These are phyloP conservation scores for Calophaca sinica DNA, from an alignment of 306 rosid genomes.

Conservation along the genomic window DNA sequence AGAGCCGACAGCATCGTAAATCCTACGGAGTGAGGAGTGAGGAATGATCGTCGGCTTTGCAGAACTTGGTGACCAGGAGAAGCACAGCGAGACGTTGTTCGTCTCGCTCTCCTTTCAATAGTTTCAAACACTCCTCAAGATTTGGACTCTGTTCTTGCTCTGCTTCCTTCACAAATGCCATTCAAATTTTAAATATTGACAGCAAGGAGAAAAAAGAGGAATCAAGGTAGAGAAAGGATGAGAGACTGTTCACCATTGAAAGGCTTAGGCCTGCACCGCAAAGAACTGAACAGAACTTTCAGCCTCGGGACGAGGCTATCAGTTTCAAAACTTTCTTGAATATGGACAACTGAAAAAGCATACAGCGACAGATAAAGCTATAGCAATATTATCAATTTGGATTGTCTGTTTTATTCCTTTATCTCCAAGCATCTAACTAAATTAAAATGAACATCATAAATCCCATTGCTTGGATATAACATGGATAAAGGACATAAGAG, in stretches of 20 bases:
- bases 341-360: conserved; percentile 24
- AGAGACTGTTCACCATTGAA: conserved; percentile 28
- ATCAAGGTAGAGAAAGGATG: conserved; percentile 20
- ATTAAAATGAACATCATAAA: too few species aligned
- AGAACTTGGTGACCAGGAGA: conserved; percentile 82
- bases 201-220: background rate
- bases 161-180: conserved; percentile 51
- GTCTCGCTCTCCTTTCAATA: conserved; percentile 84
- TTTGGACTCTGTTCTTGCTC: conserved; percentile 53
- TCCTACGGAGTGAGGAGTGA: conserved; percentile 66
- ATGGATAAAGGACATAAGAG: too few species aligned
- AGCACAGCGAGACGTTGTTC: conserved; percentile 96
- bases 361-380: background rate
- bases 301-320: background rate
- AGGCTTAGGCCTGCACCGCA: background rate
- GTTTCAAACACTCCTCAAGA: conserved; percentile 88
- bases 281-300: conserved; percentile 25
- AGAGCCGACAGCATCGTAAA: conserved; percentile 75
- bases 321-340: background rate
- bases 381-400: background rate
- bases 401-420: too few species aligned
- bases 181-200: conserved; percentile 3
- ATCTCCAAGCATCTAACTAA: too few species aligned
- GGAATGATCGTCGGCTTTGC: conserved; percentile 74
- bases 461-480: too few species aligned